Evolutionary conservation across 225 moss, liverwort and hornwort species (phyloP).

Genomic region (Pseudoscleropodium purum): DNA sequence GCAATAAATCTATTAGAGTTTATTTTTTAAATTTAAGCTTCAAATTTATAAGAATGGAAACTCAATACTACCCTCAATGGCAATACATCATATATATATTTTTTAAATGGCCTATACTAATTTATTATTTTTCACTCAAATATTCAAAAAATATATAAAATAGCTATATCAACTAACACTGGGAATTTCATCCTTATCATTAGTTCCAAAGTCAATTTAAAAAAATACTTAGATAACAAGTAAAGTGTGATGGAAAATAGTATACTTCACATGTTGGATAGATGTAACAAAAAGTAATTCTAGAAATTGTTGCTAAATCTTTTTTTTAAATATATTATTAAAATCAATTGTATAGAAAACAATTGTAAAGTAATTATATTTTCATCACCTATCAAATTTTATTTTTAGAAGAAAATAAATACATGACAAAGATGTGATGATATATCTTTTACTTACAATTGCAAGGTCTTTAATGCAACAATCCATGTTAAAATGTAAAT

Average conservation of each 20-base stretch:
- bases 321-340: too few relatives aligned
- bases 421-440: background rate
- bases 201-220: background rate
- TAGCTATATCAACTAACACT: background rate
- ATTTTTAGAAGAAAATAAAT: background rate
- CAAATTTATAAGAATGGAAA: background rate
- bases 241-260: background rate
- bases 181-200: background rate
- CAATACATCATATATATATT: background rate
- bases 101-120: background rate
- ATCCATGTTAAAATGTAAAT: background rate
- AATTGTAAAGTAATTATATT: background rate
- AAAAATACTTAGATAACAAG: background rate
- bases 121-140: background rate
- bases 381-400: fast-evolving
- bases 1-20: background rate
- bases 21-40: background rate
- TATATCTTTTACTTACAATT: background rate
- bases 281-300: fast-evolving
- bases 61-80: fast-evolving
- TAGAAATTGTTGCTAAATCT: background rate
- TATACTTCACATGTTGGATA: background rate
- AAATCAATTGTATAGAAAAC: background rate
- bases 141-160: background rate
- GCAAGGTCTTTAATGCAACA: background rate